Evolutionary conservation across 2,329 filamentous ascomycete genomes (phyloP).

Genomic region (Sordariomycetes sp.): DNA sequence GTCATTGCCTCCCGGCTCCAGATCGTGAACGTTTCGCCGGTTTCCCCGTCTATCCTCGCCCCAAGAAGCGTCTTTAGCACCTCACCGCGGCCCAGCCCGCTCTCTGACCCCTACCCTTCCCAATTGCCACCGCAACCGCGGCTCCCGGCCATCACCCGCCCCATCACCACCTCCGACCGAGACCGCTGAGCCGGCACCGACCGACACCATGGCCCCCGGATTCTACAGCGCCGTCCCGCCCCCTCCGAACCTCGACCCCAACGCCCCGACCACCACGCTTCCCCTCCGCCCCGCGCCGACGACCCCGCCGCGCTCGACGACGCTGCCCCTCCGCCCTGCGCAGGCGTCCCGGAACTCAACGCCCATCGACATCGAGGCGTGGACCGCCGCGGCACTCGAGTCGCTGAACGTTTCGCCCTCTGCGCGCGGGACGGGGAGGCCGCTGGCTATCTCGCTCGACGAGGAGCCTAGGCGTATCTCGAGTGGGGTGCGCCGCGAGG

Average conservation of each 20-base stretch:
- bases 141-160: neutral
- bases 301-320: slow-evolving; percentile 5
- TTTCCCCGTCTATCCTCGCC: neutral
- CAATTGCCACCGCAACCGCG: neutral
- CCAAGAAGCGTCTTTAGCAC: neutral
- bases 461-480: slow-evolving; percentile 16
- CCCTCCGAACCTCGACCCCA: slow-evolving; percentile 22
- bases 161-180: neutral
- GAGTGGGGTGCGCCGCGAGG: neutral
- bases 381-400: slow-evolving; percentile 47
- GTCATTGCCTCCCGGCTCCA: neutral
- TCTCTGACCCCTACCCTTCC: neutral
- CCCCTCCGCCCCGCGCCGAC: slow-evolving; percentile 1
- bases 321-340: slow-evolving; percentile 6
- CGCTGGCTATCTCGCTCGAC: slow-evolving; percentile 67
- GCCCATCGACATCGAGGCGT: slow-evolving; percentile 48
- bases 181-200: neutral
- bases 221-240: slow-evolving; percentile 38
- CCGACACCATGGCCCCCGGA: neutral
- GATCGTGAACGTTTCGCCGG: neutral
- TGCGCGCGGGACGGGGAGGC: slow-evolving; percentile 45
- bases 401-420: slow-evolving; percentile 39
- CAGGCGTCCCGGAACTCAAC: neutral
- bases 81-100: neutral
- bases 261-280: slow-evolving; percentile 8